Evolutionary conservation across 805 yeast genomes (phyloP), one percentile per base, ranked within the genome.

Genomic region (Starmerella stigmatis): DNA sequence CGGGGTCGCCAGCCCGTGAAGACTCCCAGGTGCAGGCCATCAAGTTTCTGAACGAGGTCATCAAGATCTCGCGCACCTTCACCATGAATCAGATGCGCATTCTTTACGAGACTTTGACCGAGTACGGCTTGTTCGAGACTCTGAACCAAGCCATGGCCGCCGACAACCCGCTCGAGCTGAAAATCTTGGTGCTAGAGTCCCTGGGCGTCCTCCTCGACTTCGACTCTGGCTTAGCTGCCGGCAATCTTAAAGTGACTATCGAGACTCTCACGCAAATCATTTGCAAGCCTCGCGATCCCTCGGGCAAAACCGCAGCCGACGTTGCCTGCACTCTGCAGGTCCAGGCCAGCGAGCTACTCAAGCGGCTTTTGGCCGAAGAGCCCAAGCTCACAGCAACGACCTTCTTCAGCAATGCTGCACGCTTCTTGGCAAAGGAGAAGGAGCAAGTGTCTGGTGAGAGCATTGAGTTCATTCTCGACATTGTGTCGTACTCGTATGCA

Each of bases 31-130:
- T n/a, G 45, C 84, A 85, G 55, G 95, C 92, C 0, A 78, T 92
- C 3, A 72, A 73, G 52, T 70, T 88, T 62, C 60, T 89, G 1
- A 88, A 85, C 60, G 95, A 89, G 59, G 80, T 85, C 60, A 78
- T 82, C 2, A 61, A 75, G 13, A 78, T 84, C 41, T 81, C 94
- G 1, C 85, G 84, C 58, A 71, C 73, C 40, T 67, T 78, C 25
- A 86, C 74, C 44, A 64, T 74, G 3, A 63, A 60, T 42, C 88
- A 82, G 55, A 71, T 81, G 53, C 68, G 79, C 0, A 76, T 70
- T 20, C 78, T 92, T 52, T 86, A 76, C 60, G 68, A 74, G 22
- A 65, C 72, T 19, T 62, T 88, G 43, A 74, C 88, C 10, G 71
- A 73, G 39, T 72, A 68, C 43, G 95, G 95, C 0, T 65, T 89